Evolutionary conservation across 176 grass and related monocot genomes (phyloP).

Genomic region (Lolium multiflorum): DNA sequence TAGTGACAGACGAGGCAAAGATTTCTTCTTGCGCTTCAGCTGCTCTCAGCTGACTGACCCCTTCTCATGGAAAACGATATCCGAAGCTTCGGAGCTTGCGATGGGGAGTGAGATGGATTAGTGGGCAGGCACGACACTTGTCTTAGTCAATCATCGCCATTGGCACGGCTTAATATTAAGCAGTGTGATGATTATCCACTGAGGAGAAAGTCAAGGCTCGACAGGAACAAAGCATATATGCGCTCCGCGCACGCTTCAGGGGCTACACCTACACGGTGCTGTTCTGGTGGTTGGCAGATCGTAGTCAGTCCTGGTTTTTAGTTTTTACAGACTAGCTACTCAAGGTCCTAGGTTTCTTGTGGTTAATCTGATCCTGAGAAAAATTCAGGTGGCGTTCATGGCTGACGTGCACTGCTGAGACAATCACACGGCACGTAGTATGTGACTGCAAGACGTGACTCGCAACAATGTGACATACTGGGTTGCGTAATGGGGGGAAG

Average conservation of each 20-base stretch:
- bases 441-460: neutral
- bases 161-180: neutral
- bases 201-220: neutral
- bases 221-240: neutral
- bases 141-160: neutral
- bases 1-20: neutral
- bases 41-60: neutral
- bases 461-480: neutral
- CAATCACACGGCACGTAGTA: neutral
- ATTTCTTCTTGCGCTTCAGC: slow-evolving; percentile 19
- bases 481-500: neutral
- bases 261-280: neutral
- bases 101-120: slow-evolving; percentile 24
- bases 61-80: slow-evolving; percentile 17
- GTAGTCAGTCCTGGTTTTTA: too few relatives aligned
- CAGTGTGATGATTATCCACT: slow-evolving; percentile 41
- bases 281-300: neutral
- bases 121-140: neutral
- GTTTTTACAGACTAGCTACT: too few relatives aligned
- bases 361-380: neutral
- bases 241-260: neutral
- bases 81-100: slow-evolving; percentile 37
- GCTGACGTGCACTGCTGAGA: neutral
- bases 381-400: neutral
- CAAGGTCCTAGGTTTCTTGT: neutral